phyloP scores from a whole-genome alignment of 1,284 basidiomycete species.

The Papiliotrema terrestris region DNA sequence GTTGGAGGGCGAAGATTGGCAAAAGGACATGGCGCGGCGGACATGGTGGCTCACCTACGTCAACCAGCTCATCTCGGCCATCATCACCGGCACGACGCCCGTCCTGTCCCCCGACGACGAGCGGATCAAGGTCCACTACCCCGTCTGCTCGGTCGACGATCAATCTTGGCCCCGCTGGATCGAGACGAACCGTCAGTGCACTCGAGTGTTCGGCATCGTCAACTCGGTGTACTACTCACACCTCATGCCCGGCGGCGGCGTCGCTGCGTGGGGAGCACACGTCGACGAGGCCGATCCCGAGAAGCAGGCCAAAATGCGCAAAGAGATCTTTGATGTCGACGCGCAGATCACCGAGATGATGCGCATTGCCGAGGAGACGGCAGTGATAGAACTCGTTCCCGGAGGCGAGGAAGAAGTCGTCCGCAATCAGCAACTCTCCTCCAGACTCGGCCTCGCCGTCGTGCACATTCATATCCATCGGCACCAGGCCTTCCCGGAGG shows the following conservation, averaged over 20 bases:
- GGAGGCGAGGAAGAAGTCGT: constrained; percentile 50
- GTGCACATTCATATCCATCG: constrained; percentile 48
- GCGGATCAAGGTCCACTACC: constrained; percentile 43
- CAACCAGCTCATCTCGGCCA: constrained; percentile 30
- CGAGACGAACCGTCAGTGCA: constrained; percentile 36
- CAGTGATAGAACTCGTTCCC: constrained; percentile 42
- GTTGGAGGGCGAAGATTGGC: constrained; percentile 45
- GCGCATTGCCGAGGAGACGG: constrained; percentile 39
- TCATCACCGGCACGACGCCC: constrained; percentile 34
- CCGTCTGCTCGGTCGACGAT: constrained; percentile 38
- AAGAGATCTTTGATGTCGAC: constrained; percentile 30
- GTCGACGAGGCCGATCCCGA: not conserved
- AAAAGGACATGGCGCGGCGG: constrained; percentile 42
- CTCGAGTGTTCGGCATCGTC: constrained; percentile 36
- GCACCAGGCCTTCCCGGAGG: constrained; percentile 48
- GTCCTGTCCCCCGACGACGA: constrained; percentile 41
- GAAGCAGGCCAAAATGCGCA: constrained; percentile 2
- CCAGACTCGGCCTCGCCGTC: constrained; percentile 43
- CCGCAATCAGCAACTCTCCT: constrained; percentile 44
- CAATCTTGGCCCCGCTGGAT: constrained; percentile 46
- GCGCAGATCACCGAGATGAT: constrained; percentile 38
- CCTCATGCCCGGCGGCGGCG: not conserved
- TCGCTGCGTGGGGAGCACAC: constrained; percentile 9
- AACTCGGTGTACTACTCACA: constrained; percentile 33
- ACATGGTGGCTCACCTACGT: constrained; percentile 48